Conservation (phyloP, 2,329 filamentous ascomycete genomes). For the Pseudopithomyces maydicus region DNA sequence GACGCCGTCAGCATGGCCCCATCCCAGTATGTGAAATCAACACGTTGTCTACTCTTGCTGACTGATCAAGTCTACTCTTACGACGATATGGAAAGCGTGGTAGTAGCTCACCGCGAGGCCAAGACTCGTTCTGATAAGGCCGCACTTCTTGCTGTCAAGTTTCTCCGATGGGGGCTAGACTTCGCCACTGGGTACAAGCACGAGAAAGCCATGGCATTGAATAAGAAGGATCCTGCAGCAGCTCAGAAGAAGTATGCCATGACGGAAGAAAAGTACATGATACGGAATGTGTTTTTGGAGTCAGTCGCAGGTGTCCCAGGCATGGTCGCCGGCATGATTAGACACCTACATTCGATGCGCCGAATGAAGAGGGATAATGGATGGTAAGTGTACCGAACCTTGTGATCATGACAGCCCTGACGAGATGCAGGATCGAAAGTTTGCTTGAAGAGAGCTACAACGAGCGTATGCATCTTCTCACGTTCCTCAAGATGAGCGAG, state of each 20-base stretch:
- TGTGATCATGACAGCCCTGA: slow-evolving; percentile 2
- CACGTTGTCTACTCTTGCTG: slow-evolving; percentile 6
- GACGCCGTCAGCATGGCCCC: slow-evolving; percentile 55
- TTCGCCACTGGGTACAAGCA: slow-evolving; percentile 80
- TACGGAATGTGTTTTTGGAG: slow-evolving; percentile 91
- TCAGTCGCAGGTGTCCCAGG: slow-evolving; percentile 93
- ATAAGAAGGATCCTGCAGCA: slow-evolving; percentile 50
- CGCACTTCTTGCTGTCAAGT: slow-evolving; percentile 76
- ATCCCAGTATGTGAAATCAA: slow-evolving; percentile 45
- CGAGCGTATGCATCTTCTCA: slow-evolving; percentile 90
- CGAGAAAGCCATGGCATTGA: slow-evolving; percentile 56
- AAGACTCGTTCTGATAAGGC: slow-evolving; percentile 76
- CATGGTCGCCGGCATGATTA: slow-evolving; percentile 94
- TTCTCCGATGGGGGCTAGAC: slow-evolving; percentile 82
- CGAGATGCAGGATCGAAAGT: slow-evolving; percentile 75
- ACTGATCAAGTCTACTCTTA: slow-evolving; percentile 66
- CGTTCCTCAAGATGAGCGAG: slow-evolving; percentile 89
- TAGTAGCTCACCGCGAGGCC: slow-evolving; percentile 76
- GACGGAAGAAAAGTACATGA: slow-evolving; percentile 87
- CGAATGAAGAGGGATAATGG: slow-evolving; percentile 92
- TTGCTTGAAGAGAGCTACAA: slow-evolving; percentile 90
- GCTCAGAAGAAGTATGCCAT: slow-evolving; percentile 68
- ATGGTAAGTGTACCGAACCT: slow-evolving; percentile 56
- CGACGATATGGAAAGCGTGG: slow-evolving; percentile 76
- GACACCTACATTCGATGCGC: slow-evolving; percentile 83